Conservation (phyloP, 148 eudicot genomes). For the Vaccinium myrtillus region DNA sequence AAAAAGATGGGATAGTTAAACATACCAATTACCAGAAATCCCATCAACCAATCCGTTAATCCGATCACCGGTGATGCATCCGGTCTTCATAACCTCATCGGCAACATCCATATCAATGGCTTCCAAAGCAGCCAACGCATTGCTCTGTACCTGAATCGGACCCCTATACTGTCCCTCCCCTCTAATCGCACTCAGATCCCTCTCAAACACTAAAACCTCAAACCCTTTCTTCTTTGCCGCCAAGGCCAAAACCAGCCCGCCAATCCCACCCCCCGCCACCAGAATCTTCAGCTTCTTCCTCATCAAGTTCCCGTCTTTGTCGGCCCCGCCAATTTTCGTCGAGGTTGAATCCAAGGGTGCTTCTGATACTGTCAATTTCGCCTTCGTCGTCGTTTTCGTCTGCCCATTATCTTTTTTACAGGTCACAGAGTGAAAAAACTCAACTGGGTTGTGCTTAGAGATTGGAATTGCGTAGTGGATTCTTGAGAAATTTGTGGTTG, state of each 20-base stretch:
- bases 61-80: conserved; percentile 91
- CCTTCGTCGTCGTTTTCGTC: conserved; percentile 26
- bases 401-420: conserved; percentile 24
- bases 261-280: conserved; percentile 95
- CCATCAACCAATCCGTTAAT: conserved; percentile 96
- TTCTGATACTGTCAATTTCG: conserved; percentile 21
- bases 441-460: conserved; percentile 27
- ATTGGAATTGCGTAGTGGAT: conserved; percentile 42
- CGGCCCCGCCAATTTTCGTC: conserved; percentile 9
- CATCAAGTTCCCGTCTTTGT: conserved; percentile 7
- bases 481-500: conserved; percentile 40
- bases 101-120: conserved; percentile 96
- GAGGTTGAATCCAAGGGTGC: neutral
- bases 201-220: conserved; percentile 90
- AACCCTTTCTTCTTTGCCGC: conserved; percentile 90
- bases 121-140: conserved; percentile 94
- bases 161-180: conserved; percentile 98
- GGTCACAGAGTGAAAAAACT: conserved; percentile 18
- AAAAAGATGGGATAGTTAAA: neutral
- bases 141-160: conserved; percentile 92
- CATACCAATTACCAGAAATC: conserved; percentile 79
- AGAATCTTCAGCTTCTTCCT: conserved; percentile 53
- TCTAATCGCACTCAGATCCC: conserved; percentile 85
- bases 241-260: conserved; percentile 83
- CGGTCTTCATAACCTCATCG: conserved; percentile 79